Conservation (phyloP, 305 asterid genomes). For the Ajuga reptans region DNA sequence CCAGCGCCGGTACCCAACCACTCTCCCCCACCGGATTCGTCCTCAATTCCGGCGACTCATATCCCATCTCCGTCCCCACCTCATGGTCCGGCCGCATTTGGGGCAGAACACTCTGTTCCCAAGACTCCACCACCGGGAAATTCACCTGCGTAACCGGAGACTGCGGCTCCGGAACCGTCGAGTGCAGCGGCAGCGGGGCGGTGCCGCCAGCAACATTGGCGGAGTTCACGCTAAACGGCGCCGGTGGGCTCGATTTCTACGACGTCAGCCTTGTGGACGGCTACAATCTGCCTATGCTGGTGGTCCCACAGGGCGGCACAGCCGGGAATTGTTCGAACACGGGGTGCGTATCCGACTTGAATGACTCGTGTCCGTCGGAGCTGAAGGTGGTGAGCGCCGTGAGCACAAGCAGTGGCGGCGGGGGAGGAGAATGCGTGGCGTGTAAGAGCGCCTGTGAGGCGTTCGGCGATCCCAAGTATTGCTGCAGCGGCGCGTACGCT, state of each 20-base stretch:
- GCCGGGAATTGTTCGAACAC: constrained; percentile 50
- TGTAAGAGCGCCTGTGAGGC: constrained; percentile 86
- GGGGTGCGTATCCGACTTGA: constrained; percentile 60
- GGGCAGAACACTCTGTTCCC: constrained; percentile 62
- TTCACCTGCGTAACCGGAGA: constrained; percentile 69
- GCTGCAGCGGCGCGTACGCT: constrained; percentile 58
- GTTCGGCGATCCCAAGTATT: constrained; percentile 41
- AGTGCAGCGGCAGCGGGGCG: constrained; percentile 59
- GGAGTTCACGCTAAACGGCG: constrained; percentile 69
- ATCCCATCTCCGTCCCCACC: constrained; percentile 39
- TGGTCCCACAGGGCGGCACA: constrained; percentile 59
- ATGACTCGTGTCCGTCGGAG: constrained; percentile 66
- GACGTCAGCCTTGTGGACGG: constrained; percentile 91
- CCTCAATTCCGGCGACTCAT: constrained; percentile 46
- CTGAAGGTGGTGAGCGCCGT: constrained; percentile 37
- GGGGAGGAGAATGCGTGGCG: constrained; percentile 39
- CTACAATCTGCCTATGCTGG: constrained; percentile 72
- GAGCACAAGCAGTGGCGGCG: constrained; percentile 1
- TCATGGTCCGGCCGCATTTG: constrained; percentile 84
- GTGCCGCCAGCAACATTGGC: constrained; percentile 65
- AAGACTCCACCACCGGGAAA: constrained; percentile 47
- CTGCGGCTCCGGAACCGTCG: constrained; percentile 60
- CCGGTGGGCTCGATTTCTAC: constrained; percentile 50
- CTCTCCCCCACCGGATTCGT: constrained; percentile 56
- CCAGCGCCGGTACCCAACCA: constrained; percentile 51